Percentiles rank a stretch among this genome's conserved stretches.
Evolutionary conservation across 164 flowering plant genomes (phyloP).

Genomic region (Umbilicus rupestris): DNA sequence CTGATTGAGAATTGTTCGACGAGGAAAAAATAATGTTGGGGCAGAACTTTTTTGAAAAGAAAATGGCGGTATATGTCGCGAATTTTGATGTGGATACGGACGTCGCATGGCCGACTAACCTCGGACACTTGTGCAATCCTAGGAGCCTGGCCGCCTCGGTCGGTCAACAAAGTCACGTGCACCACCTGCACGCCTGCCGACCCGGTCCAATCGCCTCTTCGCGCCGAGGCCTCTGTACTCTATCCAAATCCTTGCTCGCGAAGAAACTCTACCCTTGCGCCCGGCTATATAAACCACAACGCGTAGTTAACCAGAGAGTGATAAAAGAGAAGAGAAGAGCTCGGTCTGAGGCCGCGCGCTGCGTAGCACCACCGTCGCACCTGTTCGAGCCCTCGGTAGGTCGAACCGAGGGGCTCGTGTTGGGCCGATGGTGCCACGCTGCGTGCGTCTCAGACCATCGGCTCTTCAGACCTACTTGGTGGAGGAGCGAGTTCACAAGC

Average conservation of each 20-base stretch:
- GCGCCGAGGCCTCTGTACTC: too few relatives aligned
- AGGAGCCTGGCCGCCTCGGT: neutral
- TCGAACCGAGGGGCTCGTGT: neutral
- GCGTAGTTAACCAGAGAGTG: too few relatives aligned
- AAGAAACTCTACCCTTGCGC: neutral
- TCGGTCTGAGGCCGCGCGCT: neutral
- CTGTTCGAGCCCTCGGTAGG: too few relatives aligned
- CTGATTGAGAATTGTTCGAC: too few relatives aligned
- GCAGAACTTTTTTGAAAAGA: too few relatives aligned
- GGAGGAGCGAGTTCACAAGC: too few relatives aligned
- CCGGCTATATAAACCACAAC: neutral
- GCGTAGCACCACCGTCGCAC: conserved; percentile 3
- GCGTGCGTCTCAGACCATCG: conserved; percentile 1
- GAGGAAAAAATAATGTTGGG: too few relatives aligned
- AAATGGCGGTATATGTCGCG: too few relatives aligned
- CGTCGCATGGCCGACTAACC: too few relatives aligned
- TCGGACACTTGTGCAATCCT: neutral
- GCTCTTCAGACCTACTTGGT: too few relatives aligned
- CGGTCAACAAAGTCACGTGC: neutral
- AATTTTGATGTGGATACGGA: neutral
- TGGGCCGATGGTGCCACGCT: conserved; percentile 2
- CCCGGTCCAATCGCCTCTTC: conserved; percentile 7
- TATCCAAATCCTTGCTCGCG: neutral
- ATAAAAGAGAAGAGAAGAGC: neutral
- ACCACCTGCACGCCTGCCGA: neutral